Percentiles rank a stretch among this genome's conserved stretches.
phyloP scores from a whole-genome alignment of 345 rosid genomes.

The Rhodamnia argentea region DNA sequence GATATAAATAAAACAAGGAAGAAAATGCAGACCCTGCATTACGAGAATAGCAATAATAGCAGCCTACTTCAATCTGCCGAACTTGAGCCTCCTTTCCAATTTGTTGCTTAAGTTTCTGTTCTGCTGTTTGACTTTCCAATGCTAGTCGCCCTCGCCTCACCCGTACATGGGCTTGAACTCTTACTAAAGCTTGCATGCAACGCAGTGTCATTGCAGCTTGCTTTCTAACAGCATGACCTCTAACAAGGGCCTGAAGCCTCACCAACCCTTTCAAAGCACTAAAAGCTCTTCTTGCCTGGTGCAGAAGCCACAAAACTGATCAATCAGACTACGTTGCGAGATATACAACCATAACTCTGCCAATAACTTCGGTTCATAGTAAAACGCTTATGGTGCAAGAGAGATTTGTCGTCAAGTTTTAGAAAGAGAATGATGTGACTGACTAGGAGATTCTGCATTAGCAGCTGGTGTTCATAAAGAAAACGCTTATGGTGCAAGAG shows the following conservation, averaged over 20 bases:
- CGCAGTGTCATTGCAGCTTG: constrained; percentile 98
- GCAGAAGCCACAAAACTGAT: neutral
- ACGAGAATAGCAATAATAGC: neutral
- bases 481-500: neutral
- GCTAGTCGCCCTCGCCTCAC: constrained; percentile 93
- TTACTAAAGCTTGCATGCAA: constrained; percentile 99
- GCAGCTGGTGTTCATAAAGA: neutral
- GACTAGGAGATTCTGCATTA: neutral
- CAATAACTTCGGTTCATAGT: neutral
- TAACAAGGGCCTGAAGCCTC: constrained; percentile 93
- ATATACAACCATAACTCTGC: neutral
- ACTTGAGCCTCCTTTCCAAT: constrained; percentile 67
- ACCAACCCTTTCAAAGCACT: constrained; percentile 94
- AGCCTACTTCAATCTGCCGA: constrained; percentile 78
- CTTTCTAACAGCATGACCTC: constrained; percentile 97
- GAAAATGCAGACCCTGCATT: neutral
- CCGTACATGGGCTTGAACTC: constrained; percentile 97
- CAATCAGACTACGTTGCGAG: neutral
- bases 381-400: neutral
- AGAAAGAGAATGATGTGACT: neutral
- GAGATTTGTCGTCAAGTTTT: neutral
- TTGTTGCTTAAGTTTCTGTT: constrained; percentile 70
- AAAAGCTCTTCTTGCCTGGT: constrained; percentile 92
- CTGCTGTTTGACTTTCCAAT: constrained; percentile 75
- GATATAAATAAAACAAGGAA: neutral